Evolutionary conservation across 805 yeast genomes (phyloP).

Genomic region (Lachancea mirantina): DNA sequence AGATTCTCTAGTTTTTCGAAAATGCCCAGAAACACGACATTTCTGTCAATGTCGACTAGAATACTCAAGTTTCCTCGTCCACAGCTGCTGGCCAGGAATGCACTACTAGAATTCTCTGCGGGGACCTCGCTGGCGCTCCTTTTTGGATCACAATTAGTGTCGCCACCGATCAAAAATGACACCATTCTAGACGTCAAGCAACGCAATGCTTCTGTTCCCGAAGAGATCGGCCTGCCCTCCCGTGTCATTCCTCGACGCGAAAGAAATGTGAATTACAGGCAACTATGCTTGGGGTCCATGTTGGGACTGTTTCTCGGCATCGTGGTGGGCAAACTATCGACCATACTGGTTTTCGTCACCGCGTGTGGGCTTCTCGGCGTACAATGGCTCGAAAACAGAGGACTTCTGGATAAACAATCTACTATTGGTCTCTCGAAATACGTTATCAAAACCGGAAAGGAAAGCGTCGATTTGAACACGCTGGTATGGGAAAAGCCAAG

Average conservation of each 20-base stretch:
- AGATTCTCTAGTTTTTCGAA: no score
- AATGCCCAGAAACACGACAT: no score
- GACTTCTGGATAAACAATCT: conserved; percentile 17
- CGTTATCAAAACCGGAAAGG: conserved; percentile 19
- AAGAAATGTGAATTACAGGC: conserved; percentile 18
- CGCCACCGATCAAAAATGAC: conserved; percentile 12
- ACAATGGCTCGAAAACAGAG: conserved; percentile 24
- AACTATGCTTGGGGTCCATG: conserved; percentile 26
- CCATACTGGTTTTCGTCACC: conserved; percentile 17
- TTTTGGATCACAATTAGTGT: no score
- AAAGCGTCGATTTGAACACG: conserved; percentile 16
- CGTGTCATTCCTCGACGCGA: conserved; percentile 8
- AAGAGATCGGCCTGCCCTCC: conserved; percentile 12
- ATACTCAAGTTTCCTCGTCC: no score
- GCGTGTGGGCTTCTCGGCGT: conserved; percentile 17
- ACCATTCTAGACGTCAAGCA: conserved; percentile 15
- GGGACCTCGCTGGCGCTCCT: conserved; percentile 2
- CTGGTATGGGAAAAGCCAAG: conserved; percentile 18
- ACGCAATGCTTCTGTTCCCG: conserved; percentile 9
- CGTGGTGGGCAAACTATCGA: conserved; percentile 23
- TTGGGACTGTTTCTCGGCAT: conserved; percentile 24
- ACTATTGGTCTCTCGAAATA: conserved; percentile 13
- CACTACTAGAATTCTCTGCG: background rate
- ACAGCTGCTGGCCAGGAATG: no score
- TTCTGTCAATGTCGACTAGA: no score